A percentile compares a stretch with the other conserved stretches of the same genome.
These are phyloP conservation scores for Teratosphaeria viscida DNA, from an alignment of 2,329 filamentous ascomycete genomes.

Conservation along the genomic window DNA sequence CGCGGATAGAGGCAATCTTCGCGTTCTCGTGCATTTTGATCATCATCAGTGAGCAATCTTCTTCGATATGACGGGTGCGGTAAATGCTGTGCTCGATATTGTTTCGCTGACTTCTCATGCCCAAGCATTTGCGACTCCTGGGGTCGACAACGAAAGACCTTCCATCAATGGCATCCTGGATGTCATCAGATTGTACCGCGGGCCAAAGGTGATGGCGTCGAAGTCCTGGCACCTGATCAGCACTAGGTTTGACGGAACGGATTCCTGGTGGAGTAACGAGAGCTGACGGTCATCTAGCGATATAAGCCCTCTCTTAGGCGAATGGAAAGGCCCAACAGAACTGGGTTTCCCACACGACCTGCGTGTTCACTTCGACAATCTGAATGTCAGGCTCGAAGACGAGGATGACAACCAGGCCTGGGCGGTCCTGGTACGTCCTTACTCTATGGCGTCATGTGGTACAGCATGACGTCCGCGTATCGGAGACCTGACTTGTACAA, in stretches of 20 bases:
- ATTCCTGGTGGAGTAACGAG: not conserved
- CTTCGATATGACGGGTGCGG: not conserved
- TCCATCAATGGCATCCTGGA: conserved; percentile 17
- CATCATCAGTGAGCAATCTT: conserved; percentile 5
- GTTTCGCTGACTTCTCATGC: not conserved
- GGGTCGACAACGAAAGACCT: conserved; percentile 10
- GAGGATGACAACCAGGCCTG: not conserved
- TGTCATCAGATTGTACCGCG: conserved; percentile 16
- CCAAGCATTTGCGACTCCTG: conserved; percentile 13
- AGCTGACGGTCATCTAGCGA: not conserved
- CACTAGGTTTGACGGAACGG: conserved; percentile 4
- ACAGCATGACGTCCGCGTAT: not conserved
- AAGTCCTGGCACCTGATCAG: conserved; percentile 1
- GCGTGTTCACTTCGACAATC: not conserved
- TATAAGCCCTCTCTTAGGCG: not conserved
- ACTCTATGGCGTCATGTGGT: not conserved
- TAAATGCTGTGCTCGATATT: not conserved
- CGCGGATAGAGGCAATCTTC: conserved; percentile 12
- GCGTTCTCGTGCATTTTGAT: conserved; percentile 17
- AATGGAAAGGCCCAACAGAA: not conserved
- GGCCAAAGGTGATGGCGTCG: conserved; percentile 10
- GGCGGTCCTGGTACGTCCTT: not conserved
- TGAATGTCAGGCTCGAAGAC: not conserved
- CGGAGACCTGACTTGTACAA: conserved; percentile 3
- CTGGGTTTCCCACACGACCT: not conserved